phyloP scores from a whole-genome alignment of 768 basidiomycete genomes.

The Collybia mongolica region DNA sequence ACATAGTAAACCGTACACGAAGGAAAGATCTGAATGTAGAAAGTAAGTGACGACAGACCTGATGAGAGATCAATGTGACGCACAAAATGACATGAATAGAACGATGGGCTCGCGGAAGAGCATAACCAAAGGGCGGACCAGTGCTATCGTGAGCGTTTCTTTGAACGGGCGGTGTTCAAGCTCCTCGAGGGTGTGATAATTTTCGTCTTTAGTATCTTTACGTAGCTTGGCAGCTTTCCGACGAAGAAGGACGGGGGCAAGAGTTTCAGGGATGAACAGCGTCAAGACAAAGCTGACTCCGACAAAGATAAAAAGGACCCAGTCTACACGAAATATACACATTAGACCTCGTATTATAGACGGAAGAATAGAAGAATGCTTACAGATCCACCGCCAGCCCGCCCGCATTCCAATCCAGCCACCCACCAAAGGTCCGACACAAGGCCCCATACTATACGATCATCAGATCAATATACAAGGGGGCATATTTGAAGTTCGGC shows the following conservation, averaged over 20 bases:
- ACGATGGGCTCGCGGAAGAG: conserved; percentile 1
- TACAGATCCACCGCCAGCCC: conserved; percentile 45
- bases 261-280: conserved; percentile 50
- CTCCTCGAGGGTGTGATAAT: conserved; percentile 11
- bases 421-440: conserved; percentile 49
- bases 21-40: conserved; percentile 32
- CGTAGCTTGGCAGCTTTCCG: conserved; percentile 39
- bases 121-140: background rate
- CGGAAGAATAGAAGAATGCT: no score
- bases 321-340: conserved; percentile 16
- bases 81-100: conserved; percentile 3
- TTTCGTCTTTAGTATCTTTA: conserved; percentile 34
- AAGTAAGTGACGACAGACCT: background rate
- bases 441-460: conserved; percentile 36
- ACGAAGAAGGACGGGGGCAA: conserved; percentile 44
- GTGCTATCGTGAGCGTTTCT: background rate
- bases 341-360: no score
- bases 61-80: conserved; percentile 9
- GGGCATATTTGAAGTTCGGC: background rate
- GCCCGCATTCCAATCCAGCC: conserved; percentile 43
- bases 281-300: conserved; percentile 33
- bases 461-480: background rate
- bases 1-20: conserved; percentile 40
- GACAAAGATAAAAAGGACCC: conserved; percentile 44
- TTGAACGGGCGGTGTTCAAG: background rate